These are phyloP conservation scores for Tetrapyrgos nigripes DNA, from an alignment of 1,284 basidiomycete species.

Conservation along the genomic window DNA sequence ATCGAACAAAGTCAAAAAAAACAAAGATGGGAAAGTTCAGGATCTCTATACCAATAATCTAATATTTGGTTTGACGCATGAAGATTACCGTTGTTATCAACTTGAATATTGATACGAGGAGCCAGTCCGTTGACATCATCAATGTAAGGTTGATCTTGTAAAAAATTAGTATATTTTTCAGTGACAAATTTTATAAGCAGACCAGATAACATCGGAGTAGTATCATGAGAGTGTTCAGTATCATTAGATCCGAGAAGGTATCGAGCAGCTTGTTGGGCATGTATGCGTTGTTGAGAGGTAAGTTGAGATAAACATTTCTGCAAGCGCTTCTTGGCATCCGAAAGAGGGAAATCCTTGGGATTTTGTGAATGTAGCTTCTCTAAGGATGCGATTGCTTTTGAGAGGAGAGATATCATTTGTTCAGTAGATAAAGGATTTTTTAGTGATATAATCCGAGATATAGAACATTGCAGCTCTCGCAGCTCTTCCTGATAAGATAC, in stretches of 20 bases:
- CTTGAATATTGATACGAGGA: background rate
- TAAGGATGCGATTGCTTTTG: conserved; percentile 27
- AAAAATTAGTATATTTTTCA: background rate
- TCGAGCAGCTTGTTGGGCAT: conserved; percentile 31
- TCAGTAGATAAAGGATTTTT: conserved; percentile 30
- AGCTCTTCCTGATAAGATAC: conserved; percentile 31
- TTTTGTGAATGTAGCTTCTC: conserved; percentile 22
- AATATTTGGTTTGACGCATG: background rate
- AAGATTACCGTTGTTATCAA: background rate
- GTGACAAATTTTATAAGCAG: background rate
- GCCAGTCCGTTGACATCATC: background rate
- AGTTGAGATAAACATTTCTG: conserved; percentile 24
- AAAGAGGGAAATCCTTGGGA: conserved; percentile 9
- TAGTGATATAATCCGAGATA: conserved; percentile 39
- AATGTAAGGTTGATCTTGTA: background rate
- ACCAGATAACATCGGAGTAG: conserved; percentile 5
- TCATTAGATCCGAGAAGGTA: conserved; percentile 22
- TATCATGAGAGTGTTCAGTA: conserved; percentile 6
- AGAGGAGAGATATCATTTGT: conserved; percentile 10
- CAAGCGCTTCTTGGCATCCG: conserved; percentile 29
- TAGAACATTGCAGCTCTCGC: conserved; percentile 36
- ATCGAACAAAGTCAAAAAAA: conserved; percentile 15
- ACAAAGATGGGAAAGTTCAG: background rate
- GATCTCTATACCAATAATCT: conserved; percentile 9
- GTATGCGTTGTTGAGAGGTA: conserved; percentile 28